These are phyloP conservation scores for Huntiella omanensis DNA, from an alignment of 2,329 filamentous ascomycete species.

Conservation along the genomic window DNA sequence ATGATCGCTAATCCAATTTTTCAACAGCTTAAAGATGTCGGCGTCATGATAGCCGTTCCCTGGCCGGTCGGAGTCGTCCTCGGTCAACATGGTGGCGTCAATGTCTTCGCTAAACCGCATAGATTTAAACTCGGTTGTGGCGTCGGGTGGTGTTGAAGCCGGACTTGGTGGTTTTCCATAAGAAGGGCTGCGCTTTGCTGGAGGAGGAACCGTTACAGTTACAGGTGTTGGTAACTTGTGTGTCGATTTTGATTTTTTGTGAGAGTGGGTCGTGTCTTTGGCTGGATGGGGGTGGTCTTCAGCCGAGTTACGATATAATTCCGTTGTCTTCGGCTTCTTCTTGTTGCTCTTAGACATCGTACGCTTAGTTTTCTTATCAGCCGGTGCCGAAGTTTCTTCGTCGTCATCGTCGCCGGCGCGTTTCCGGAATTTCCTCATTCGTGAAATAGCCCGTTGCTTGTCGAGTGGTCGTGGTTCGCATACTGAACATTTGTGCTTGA, in stretches of 20 bases:
- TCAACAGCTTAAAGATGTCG: slow-evolving; percentile 24
- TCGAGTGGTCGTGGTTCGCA: slow-evolving; percentile 68
- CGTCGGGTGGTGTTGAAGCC: slow-evolving; percentile 52
- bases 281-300: background rate
- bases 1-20: slow-evolving; percentile 60
- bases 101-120: too few species aligned
- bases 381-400: background rate
- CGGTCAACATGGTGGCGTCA: too few species aligned
- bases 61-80: too few species aligned
- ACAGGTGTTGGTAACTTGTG: slow-evolving; percentile 55
- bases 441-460: slow-evolving; percentile 52
- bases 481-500: slow-evolving; percentile 72
- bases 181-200: slow-evolving; percentile 44
- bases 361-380: slow-evolving; percentile 48
- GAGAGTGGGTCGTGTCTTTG: slow-evolving; percentile 18
- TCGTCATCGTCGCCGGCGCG: slow-evolving; percentile 36
- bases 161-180: slow-evolving; percentile 52
- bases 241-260: slow-evolving; percentile 66
- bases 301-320: slow-evolving; percentile 30
- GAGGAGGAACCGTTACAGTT: slow-evolving; percentile 26
- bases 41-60: too few species aligned
- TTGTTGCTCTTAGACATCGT: slow-evolving; percentile 65
- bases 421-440: slow-evolving; percentile 19
- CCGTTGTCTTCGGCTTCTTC: slow-evolving; percentile 63
- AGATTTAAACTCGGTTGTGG: slow-evolving; percentile 18